Conservation (phyloP, 2,329 filamentous ascomycete genomes). For the Cladophialophora bantiana region DNA sequence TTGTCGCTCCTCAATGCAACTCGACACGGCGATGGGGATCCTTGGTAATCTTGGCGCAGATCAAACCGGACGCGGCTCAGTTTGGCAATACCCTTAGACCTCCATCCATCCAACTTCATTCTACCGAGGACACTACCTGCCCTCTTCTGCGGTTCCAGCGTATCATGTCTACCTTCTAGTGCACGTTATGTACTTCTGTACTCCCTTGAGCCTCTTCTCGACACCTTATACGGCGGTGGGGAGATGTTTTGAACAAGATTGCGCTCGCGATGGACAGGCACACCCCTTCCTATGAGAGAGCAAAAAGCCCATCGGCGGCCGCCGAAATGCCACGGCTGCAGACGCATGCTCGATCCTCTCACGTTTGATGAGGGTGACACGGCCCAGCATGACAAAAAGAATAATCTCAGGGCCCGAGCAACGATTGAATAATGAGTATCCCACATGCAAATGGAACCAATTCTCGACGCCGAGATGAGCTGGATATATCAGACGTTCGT, state of each 20-base stretch:
- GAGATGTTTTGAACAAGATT: conserved; percentile 3
- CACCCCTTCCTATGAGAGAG: conserved; percentile 2
- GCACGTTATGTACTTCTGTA: neutral
- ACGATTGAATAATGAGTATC: neutral
- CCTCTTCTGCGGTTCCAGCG: neutral
- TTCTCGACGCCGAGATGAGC: neutral
- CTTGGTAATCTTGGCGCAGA: conserved; percentile 13
- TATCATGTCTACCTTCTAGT: neutral
- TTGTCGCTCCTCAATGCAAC: conserved; percentile 1
- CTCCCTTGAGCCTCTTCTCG: neutral
- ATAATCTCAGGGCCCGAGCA: neutral
- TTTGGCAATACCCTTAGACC: neutral
- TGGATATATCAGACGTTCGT: neutral
- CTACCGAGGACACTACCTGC: neutral
- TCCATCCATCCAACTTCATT: neutral
- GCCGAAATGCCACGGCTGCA: conserved; percentile 3
- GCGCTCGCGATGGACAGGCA: neutral
- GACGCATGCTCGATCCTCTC: neutral
- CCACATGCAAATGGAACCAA: neutral
- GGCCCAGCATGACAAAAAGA: neutral
- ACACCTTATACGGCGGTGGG: neutral
- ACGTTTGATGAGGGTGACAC: neutral
- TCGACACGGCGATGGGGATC: conserved; percentile 5
- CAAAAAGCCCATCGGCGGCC: conserved; percentile 3
- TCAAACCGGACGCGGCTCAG: conserved; percentile 5